Evolutionary conservation across 495 filamentous ascomycete genomes (phyloP), one percentile per base, ranked within the genome.

Genomic region (Hyaloscypha finlandica): DNA sequence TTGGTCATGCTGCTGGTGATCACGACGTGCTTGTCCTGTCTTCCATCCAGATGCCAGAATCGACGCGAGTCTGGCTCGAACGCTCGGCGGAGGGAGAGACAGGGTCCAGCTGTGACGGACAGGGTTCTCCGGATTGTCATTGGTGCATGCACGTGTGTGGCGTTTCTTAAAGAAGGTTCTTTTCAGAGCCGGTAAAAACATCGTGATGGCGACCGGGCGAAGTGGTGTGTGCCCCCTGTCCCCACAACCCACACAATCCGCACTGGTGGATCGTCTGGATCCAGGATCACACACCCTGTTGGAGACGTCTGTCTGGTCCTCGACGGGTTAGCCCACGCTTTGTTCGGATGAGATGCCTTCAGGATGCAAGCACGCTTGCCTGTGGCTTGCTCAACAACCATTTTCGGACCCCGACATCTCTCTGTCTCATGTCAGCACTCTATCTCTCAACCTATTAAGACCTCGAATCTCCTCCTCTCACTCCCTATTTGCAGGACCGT

Each of bases 171-270:
- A n/a, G n/a, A n/a, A n/a, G n/a, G n/a, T n/a, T 63, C 12, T 30
- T 37, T 2, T 58, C 63, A 63, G 70, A 58, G 31, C 54, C 56
- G 59, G n/a, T 39, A 29, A 25, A 6, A 48, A 59, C 68, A 73
- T 70, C 70, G 70, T 73, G 70, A 73, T 54, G 55, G 30, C 54
- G n/a, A n/a, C n/a, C n/a, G n/a, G n/a, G n/a, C n/a, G 64, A 73
- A 59, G 29, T 37, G 70, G 70, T 70, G 64, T 67, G 8, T 56
- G 6, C 62, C 48, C 59, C 60, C 4, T 64, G 55, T 42, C 19
- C 19, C 58, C n/a, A 51, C 20, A 4, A 19, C 32, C 32, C 33
- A 32, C 29, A 39, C 51, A 48, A 30, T 31, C 45, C 59, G 11
- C 53, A 37, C 3, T 37, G 12, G 39, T 54, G 42, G 61, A 54